A percentile compares a stretch with the other conserved stretches of the same genome.
Conservation (phyloP, 345 rosid genomes). For the Jatropha curcas region DNA sequence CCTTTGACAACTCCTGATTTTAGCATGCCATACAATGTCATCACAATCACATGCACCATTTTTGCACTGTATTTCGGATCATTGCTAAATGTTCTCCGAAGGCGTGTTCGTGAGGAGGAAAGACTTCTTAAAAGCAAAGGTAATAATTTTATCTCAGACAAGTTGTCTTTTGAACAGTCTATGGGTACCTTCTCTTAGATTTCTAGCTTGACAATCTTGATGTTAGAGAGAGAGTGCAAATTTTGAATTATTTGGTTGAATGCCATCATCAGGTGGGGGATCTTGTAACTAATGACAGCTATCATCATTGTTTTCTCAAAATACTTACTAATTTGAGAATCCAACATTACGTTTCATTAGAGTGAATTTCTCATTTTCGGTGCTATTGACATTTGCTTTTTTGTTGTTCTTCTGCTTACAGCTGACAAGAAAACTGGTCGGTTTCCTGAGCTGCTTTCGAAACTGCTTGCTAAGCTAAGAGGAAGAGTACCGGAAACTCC, state of each 20-base stretch:
- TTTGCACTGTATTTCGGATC: slow-evolving; percentile 91
- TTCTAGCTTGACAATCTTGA: background rate
- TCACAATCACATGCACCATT: slow-evolving; percentile 88
- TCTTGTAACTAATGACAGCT: background rate
- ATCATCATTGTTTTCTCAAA: background rate
- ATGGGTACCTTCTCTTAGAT: background rate
- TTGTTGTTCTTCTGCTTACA: slow-evolving; percentile 25
- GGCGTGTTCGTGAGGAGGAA: slow-evolving; percentile 77
- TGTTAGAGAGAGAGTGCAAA: background rate
- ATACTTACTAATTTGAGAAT: too few relatives aligned
- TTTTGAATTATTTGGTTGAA: background rate
- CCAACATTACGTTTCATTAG: background rate
- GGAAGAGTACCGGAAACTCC: slow-evolving; percentile 41
- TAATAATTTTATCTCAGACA: slow-evolving; percentile 30
- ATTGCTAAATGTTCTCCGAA: slow-evolving; percentile 74
- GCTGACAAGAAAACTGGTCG: slow-evolving; percentile 45
- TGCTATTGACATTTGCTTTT: background rate
- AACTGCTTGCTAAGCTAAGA: slow-evolving; percentile 59
- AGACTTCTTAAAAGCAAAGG: slow-evolving; percentile 70
- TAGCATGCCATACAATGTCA: slow-evolving; percentile 99
- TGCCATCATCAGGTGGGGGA: background rate
- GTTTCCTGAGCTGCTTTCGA: slow-evolving; percentile 45
- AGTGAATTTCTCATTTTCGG: background rate
- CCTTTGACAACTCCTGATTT: slow-evolving; percentile 97
- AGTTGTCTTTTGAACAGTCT: background rate